A percentile compares a stretch with the other conserved stretches of the same genome.
phyloP scores from a whole-genome alignment of 169 alveolate species.

The Miamiensis avidus region DNA sequence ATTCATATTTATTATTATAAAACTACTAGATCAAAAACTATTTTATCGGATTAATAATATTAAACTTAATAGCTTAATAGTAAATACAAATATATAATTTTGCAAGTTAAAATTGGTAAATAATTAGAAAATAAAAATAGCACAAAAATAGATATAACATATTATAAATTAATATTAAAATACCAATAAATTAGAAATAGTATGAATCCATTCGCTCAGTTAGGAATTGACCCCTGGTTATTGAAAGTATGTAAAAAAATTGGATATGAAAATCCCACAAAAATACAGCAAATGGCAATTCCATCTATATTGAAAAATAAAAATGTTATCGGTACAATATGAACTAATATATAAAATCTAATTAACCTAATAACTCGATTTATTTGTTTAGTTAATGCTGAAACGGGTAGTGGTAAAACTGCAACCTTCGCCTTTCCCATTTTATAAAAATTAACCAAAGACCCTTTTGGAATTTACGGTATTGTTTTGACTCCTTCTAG shows the following conservation, averaged over 20 bases:
- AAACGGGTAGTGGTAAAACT: conserved; percentile 99
- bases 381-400: conserved; percentile 91
- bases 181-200: too few relatives aligned
- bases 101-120: too few relatives aligned
- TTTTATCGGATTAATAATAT: too few relatives aligned
- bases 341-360: conserved; percentile 89
- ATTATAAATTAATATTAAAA: too few relatives aligned
- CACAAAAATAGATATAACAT: too few relatives aligned
- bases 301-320: conserved; percentile 90
- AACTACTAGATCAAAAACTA: too few relatives aligned
- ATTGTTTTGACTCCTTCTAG: conserved; percentile 96
- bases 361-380: conserved; percentile 84
- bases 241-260: conserved; percentile 59
- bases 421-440: conserved; percentile 96
- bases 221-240: conserved; percentile 65
- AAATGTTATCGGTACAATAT: conserved; percentile 82
- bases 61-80: too few relatives aligned
- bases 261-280: conserved; percentile 86
- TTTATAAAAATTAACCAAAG: conserved; percentile 90
- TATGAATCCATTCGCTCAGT: conserved; percentile 41
- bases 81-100: too few relatives aligned
- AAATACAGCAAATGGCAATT: conserved; percentile 88
- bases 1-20: too few relatives aligned
- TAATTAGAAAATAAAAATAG: too few relatives aligned
- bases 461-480: conserved; percentile 95